Evolutionary conservation across 805 yeast genomes (phyloP), one percentile per base, ranked within the genome.

Genomic region (Teunomyces kruisii): DNA sequence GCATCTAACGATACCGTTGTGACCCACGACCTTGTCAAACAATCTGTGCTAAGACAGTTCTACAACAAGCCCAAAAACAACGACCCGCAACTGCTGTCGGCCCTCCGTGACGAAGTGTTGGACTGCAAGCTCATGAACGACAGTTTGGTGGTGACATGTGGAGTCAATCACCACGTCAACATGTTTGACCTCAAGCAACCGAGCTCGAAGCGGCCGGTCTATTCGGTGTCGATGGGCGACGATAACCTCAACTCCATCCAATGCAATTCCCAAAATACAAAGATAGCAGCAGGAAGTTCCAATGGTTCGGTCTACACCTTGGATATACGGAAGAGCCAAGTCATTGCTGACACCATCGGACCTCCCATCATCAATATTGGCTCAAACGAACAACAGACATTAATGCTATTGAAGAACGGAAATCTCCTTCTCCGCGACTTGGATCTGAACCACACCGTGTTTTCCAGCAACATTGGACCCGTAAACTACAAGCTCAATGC

Each of bases 171-270:
- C 40, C 39, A 43, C 13, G 36, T 65, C 17, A 51, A 51, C 24
- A 40, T 65, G 17, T 61, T 50, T 46, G 72, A 67, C 43, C 44
- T 54, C 33, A 49, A 63, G 19, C 50, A 51, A 29, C 3, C 40
- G 3, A 32, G 29, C 10, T 15, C 36, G 7, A 40, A 26, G 5
- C 43, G 36, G 10, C 54, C 58, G 3, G 48, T 62, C 4, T 51
- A 45, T 40, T 27, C 49, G 6, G 16, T 56, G 4, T 50, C 52
- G 36, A 37, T 57, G 17, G 58, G 66, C n/a, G 39, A 45, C 31
- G 67, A 63, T 39, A 58, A 56, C 47, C 47, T 65, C 38, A 61
- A 57, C 40, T 43, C 56, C 6, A 27, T 62, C 9, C 55, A 52
- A 16, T 53, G 49, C 37, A 16, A 39, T 13, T 42, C 32, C 5